Base-by-base conservation (phyloP, 805 yeast genomes). In the Grigorovia transvaalensis region DNA sequence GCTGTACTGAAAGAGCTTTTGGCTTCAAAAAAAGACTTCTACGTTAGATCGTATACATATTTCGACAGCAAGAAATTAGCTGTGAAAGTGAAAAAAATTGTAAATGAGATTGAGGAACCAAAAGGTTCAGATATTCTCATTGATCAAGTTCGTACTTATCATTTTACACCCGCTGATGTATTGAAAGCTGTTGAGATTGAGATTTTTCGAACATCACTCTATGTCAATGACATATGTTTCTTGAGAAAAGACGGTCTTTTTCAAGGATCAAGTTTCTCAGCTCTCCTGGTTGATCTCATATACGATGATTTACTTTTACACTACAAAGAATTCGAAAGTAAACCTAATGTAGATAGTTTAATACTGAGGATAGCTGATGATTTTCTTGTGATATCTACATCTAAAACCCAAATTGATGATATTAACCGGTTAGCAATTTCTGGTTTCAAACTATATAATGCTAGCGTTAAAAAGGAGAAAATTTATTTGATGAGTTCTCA, bases 201-300 rank as follows among this genome's bases (percentile, higher is more conserved):
- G 52, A 63, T 88, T 13, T 67, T 68, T n/a, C 67, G 74, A 12
- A 74, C 86, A 0, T 68, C 74, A 0, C 66, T 83, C 0, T 64
- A 76, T 2, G 69, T 76, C 2, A 68, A 70, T 4, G 59, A 65
- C 0, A 55, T 58, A 8, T 65, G 71, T 2, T 77, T 72, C 59
- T 60, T 64, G n/a, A 70, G 95, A 53, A 77, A 69, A 45, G 65
- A 70, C 9, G 98, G 98, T 0, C 73, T 91, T 0, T 89, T 84
- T 50, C 98, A 90, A 68, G 98, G 98, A 0, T 78, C 88, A 8
- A 81, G 83, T 1, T 65, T 89, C 4, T 91, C 96, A 52, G 77
- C 85, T 1, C 71, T 82, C 5, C 72, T 90, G 40, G 88, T 95
- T 56, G 87, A 88, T 56, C 56, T 88, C 0, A 76, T 86, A 0